Evolutionary conservation across 208 protist species (phyloP).

Genomic region (Wallacemonas sp.): DNA sequence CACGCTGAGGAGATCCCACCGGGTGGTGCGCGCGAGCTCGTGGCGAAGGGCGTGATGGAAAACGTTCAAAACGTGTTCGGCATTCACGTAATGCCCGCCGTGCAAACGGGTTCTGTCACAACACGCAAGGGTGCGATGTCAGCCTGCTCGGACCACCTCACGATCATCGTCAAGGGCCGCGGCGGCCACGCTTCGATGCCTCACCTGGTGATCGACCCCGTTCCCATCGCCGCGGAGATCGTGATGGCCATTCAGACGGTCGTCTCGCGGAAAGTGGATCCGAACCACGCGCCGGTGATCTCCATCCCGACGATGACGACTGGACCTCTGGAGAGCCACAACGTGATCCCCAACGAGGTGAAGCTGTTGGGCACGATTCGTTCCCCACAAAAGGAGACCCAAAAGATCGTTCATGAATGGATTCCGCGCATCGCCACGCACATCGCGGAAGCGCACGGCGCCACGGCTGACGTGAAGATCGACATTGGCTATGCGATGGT

Average conservation of each 20-base stretch:
- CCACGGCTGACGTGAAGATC: conserved; percentile 32
- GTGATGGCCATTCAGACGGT: conserved; percentile 55
- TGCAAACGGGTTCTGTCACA: conserved; percentile 24
- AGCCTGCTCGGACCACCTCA: conserved; percentile 30
- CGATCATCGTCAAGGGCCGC: conserved; percentile 35
- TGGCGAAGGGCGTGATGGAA: conserved; percentile 45
- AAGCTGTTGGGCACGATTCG: conserved; percentile 17
- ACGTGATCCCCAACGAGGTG: conserved; percentile 56
- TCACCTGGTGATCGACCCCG: conserved; percentile 50
- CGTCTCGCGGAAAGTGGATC: conserved; percentile 43
- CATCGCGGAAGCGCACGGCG: conserved; percentile 50
- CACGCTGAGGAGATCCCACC: conserved; percentile 59
- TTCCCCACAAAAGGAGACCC: conserved; percentile 11
- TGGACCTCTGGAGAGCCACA: conserved; percentile 46
- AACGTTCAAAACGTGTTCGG: conserved; percentile 60
- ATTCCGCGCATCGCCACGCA: conserved; percentile 43
- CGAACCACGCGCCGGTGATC: conserved; percentile 41
- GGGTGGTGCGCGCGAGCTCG: conserved; percentile 50
- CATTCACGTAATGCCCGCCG: conserved; percentile 16
- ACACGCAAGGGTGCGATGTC: conserved; percentile 25
- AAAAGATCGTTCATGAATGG: conserved; percentile 31
- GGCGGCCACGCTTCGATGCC: conserved; percentile 68
- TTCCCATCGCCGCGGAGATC: conserved; percentile 38
- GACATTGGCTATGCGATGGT: conserved; percentile 64
- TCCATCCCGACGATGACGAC: conserved; percentile 40